Base-by-base conservation (phyloP, 352 stramenopile genomes). In the Globisporangium perplexum region DNA sequence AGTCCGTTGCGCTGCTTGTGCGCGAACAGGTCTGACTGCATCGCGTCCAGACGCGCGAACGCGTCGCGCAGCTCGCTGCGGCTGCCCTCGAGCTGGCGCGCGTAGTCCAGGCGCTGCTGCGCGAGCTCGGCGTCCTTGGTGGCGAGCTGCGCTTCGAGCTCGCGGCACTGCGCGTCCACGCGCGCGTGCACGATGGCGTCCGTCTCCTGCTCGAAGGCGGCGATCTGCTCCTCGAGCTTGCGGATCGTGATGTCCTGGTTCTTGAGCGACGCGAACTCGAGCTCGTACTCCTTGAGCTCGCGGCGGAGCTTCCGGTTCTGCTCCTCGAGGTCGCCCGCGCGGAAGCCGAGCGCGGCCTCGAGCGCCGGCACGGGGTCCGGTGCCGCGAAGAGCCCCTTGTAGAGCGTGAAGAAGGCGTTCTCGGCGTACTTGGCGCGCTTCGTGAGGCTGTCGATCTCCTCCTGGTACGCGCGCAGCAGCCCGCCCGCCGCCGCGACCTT, bases 161-260 rank as follows among this genome's bases (percentile, higher is more conserved):
- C 75, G 17, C 73, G 72, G 17, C 78, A 88, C 5, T 76, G 71
- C 36, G 76, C 65, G 17, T 78, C 60, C 10, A 88, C 81, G 47
- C 88, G 66, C 38, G 78, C 52, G 33, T 91, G 69, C 17, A 95
- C 53, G 3, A 69, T 55, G 24, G 82, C 68, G 1, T 95, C 86
- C 49, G 79, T 77, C 38, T 85, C 77, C 26, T 77, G 65, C 44
- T 95, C 72, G 42, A 97, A 78, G 35, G 86, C 71, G 41, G 65
- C 68, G 48, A 98, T 77, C 48, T 96, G 82, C 43, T 85, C 83
- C 54, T 98, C 90, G n/a, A 98, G 74, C 46, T 96, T 97, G 4
- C 91, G 85, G 68, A 98, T 98, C 38, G 93, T 98, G 59, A 98
- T 97, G 50, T 98, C 93, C 65, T 98, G 93, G 71, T 98, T 98